A percentile compares a stretch with the other conserved stretches of the same genome.
phyloP scores from a whole-genome alignment of 495 filamentous ascomycete genomes.

The Hypomontagnella monticulosa region DNA sequence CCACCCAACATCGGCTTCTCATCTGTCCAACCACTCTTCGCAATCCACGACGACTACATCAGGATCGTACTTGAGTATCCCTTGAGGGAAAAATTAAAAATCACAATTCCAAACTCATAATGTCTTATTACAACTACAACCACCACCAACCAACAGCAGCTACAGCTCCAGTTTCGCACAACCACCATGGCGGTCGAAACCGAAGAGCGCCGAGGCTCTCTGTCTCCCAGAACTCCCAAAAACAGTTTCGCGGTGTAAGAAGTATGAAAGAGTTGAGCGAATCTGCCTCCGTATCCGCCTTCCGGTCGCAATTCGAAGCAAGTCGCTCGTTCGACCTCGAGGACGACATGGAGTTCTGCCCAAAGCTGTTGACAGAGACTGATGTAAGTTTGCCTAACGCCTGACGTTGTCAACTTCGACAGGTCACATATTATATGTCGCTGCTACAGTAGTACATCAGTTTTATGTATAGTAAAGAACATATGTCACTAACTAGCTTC shows the following conservation, averaged over 20 bases:
- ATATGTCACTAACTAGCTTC: conserved; percentile 32
- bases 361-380: conserved; percentile 89
- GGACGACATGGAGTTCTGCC: conserved; percentile 97
- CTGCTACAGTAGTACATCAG: conserved; percentile 29
- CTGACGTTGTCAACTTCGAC: background rate
- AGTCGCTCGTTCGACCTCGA: conserved; percentile 96
- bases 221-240: conserved; percentile 80
- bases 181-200: conserved; percentile 85
- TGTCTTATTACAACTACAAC: conserved; percentile 83
- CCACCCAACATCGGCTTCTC: conserved; percentile 41
- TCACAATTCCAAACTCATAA: conserved; percentile 53
- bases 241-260: conserved; percentile 82
- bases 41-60: conserved; percentile 28
- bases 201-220: conserved; percentile 86
- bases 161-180: conserved; percentile 66
- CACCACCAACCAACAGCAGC: conserved; percentile 70
- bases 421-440: conserved; percentile 22
- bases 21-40: conserved; percentile 38
- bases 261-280: conserved; percentile 92
- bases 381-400: conserved; percentile 75
- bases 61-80: conserved; percentile 28
- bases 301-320: conserved; percentile 87
- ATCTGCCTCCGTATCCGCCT: conserved; percentile 73
- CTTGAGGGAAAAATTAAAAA: conserved; percentile 16
- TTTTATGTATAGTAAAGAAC: background rate